phyloP scores from a whole-genome alignment of 2,329 filamentous ascomycete species.

The Arthrinium phaeospermum region DNA sequence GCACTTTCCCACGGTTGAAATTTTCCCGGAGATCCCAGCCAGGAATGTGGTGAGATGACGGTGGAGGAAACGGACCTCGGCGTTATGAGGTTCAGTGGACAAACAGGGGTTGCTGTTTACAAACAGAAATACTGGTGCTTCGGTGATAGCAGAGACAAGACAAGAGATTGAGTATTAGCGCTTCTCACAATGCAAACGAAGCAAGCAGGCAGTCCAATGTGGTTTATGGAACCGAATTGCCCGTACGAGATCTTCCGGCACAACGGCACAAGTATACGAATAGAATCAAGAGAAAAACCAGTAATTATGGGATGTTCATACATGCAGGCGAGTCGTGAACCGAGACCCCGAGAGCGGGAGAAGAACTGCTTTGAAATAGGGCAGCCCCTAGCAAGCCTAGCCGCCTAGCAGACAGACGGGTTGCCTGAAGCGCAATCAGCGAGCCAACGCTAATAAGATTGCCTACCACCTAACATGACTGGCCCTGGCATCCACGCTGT shows the following conservation, averaged over 20 bases:
- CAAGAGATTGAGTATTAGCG: background rate
- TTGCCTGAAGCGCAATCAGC: background rate
- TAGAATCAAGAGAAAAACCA: background rate
- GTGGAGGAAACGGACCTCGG: conserved; percentile 13
- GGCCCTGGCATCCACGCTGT: background rate
- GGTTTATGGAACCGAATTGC: background rate
- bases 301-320: conserved; percentile 2
- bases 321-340: conserved; percentile 12
- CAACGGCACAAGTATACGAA: background rate
- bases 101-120: conserved; percentile 14
- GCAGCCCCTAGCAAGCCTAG: conserved; percentile 3
- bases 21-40: background rate
- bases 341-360: background rate
- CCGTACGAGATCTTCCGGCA: background rate
- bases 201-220: background rate
- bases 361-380: background rate
- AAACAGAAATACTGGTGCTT: background rate
- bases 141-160: background rate
- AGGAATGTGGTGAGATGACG: conserved; percentile 4
- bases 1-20: background rate
- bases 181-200: background rate
- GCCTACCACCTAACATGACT: background rate
- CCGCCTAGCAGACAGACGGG: background rate
- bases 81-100: conserved; percentile 3
- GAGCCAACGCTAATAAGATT: conserved; percentile 12